Base-by-base conservation (phyloP, 2,329 filamentous ascomycete genomes). In the Apiospora arundinis region DNA sequence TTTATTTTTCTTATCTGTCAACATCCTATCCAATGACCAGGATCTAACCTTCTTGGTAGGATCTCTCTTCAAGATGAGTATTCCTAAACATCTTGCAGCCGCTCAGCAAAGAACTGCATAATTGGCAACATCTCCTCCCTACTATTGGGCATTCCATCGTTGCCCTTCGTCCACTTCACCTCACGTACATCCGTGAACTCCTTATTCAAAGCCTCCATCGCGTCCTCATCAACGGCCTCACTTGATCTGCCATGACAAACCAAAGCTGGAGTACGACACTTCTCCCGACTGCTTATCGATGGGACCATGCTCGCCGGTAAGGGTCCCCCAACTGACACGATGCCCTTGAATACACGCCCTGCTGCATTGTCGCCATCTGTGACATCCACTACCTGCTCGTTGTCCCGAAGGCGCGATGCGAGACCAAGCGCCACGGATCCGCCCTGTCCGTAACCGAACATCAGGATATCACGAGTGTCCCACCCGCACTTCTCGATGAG, bases 91-190 rank as follows among this genome's bases (percentile, higher is more conserved):
- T 45, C 25, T 46, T 67, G 40, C 40, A 96, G 81, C 77, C 92
- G 87, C 68, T 92, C 87, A 0, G 92, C 91, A 76, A 95, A 88
- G 76, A 92, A 98, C 78, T 92, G 90, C 94, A 98, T 98, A 72
- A 98, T 88, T 0, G 95, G 95, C 77, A 95, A 79, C 88, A 97
- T 95, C 85, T 98, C 95, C 14, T 97, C 94, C 69, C 92, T 87
- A 79, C 87, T 92, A 65, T 86, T 85, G n/a, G 95, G 94, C 95
- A 98, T 97, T 0, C 88, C 88, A 80, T 97, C 94, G 7, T 92
- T 93, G 2, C 80, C 81, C 78, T 91, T 90, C 77, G 87, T 88
- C 90, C 93, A 96, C 77, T 89, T 89, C 70, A 90, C 90, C 74
- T 91, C 86, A 80, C 90, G 87, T 28, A 94, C 90, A 76, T 90